Conservation (phyloP, 1,139 yeast species). For the Suhomyces panamericanus region DNA sequence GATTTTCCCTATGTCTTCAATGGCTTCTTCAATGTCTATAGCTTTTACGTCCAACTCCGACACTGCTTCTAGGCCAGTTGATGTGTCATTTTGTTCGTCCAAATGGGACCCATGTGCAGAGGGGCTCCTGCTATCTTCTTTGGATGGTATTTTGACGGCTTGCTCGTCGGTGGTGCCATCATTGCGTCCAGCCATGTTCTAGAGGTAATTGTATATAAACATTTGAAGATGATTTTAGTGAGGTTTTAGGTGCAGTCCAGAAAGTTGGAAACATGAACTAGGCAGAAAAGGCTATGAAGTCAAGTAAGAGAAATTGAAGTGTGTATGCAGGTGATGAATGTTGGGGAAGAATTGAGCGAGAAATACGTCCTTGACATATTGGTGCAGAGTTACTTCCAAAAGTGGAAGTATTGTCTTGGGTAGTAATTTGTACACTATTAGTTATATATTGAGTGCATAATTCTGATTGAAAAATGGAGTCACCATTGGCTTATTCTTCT, state of each 20-base stretch:
- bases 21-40: slow-evolving; percentile 9
- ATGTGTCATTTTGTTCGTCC: background rate
- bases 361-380: no score
- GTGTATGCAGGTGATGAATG: no score
- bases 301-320: no score
- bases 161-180: background rate
- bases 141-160: background rate
- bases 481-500: no score
- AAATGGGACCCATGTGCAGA: background rate
- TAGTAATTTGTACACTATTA: no score
- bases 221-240: background rate
- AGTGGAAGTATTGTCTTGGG: no score
- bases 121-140: background rate
- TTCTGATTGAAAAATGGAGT: no score
- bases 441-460: no score
- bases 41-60: slow-evolving; percentile 5
- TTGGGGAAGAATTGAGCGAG: no score
- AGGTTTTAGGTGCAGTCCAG: background rate
- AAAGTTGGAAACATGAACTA: background rate
- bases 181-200: background rate
- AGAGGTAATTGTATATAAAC: background rate
- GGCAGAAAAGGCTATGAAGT: background rate
- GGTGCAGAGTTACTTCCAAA: no score
- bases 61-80: background rate
- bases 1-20: slow-evolving; percentile 7